phyloP scores from a whole-genome alignment of 129 eudicot genomes.

The Escallonia rubra region DNA sequence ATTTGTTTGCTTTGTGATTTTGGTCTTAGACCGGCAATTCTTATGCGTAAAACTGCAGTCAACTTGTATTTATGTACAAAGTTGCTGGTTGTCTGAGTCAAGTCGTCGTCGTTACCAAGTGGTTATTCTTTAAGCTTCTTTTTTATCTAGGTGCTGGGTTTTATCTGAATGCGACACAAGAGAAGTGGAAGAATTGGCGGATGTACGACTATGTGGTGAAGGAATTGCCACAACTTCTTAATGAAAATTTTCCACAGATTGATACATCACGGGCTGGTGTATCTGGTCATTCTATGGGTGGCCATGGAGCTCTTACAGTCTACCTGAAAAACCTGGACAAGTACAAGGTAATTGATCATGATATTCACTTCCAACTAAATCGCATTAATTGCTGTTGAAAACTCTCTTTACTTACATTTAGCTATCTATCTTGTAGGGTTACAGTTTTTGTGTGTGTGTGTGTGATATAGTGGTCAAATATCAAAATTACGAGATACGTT shows the following conservation, averaged over 20 bases:
- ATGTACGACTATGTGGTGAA: slow-evolving; percentile 96
- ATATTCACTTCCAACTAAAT: neutral
- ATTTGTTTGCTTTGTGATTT: too few species aligned
- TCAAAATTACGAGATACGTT: too few species aligned
- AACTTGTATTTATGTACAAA: too few species aligned
- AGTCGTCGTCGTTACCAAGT: too few species aligned
- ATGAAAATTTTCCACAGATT: slow-evolving; percentile 75
- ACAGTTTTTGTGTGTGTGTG: too few species aligned
- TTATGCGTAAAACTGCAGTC: too few species aligned
- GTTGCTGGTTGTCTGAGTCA: too few species aligned
- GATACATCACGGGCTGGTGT: slow-evolving; percentile 88
- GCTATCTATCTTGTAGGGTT: too few species aligned
- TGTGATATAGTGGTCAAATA: too few species aligned
- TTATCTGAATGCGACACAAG: slow-evolving; percentile 89
- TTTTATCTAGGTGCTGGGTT: slow-evolving; percentile 79
- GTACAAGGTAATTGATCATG: slow-evolving; percentile 60
- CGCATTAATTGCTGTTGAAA: too few species aligned
- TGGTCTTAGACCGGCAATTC: too few species aligned
- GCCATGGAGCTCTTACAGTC: slow-evolving; percentile 93
- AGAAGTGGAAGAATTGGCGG: slow-evolving; percentile 98
- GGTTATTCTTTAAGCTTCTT: neutral
- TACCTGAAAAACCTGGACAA: slow-evolving; percentile 87
- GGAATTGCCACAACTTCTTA: slow-evolving; percentile 79
- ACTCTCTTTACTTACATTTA: too few species aligned
- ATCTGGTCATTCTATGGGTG: slow-evolving; percentile 84